phyloP scores from a whole-genome alignment of 2,329 filamentous ascomycete species.

The Rhynchosporium secalis region DNA sequence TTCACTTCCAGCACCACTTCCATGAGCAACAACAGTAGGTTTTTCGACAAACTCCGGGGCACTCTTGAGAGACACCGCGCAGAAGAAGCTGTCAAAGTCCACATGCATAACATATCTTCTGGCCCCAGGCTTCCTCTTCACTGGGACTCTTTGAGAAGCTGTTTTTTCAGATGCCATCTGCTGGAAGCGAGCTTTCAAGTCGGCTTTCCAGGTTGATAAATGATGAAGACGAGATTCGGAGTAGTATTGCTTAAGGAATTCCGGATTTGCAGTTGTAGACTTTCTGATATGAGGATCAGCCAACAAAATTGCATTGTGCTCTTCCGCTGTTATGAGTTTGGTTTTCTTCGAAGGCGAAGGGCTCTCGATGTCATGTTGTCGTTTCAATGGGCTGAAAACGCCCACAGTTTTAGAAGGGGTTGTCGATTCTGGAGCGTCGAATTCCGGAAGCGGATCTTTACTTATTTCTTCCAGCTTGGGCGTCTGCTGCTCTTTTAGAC shows the following conservation, averaged over 20 bases:
- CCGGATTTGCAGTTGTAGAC: constrained; percentile 87
- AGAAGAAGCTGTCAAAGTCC: constrained; percentile 98
- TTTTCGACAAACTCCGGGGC: constrained; percentile 74
- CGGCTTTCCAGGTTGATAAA: constrained; percentile 93
- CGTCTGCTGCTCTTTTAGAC: background rate
- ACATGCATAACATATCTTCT: constrained; percentile 89
- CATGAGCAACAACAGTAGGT: constrained; percentile 87
- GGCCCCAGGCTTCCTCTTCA: constrained; percentile 58
- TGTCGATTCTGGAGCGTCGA: background rate
- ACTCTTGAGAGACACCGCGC: constrained; percentile 81
- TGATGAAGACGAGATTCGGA: constrained; percentile 94
- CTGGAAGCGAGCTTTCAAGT: constrained; percentile 87
- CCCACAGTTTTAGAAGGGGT: background rate
- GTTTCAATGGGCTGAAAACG: constrained; percentile 12
- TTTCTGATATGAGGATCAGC: constrained; percentile 83
- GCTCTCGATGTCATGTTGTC: constrained; percentile 22
- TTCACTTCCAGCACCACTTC: constrained; percentile 81
- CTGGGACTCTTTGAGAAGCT: constrained; percentile 46
- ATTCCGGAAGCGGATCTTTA: background rate
- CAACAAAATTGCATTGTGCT: constrained; percentile 85
- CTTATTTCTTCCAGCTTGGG: background rate
- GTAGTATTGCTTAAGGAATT: constrained; percentile 93
- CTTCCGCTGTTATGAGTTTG: constrained; percentile 72
- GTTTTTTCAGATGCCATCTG: constrained; percentile 71
- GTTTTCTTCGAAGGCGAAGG: constrained; percentile 29